Conservation (phyloP, 2,329 filamentous ascomycete species). For the Trichoderma breve region DNA sequence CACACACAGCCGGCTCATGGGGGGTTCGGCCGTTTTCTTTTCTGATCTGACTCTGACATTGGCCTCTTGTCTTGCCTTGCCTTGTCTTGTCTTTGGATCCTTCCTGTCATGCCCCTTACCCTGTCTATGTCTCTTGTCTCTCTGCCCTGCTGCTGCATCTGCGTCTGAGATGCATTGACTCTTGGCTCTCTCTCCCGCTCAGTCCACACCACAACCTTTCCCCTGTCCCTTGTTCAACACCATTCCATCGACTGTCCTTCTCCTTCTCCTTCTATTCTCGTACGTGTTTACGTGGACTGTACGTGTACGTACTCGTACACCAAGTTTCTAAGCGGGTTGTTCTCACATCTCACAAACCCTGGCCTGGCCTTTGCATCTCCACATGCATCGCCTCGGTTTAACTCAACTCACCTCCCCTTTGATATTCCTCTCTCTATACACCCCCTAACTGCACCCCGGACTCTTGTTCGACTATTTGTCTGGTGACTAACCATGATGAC, state of each 20-base stretch:
- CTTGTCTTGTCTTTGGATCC: background rate
- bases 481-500: background rate
- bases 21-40: background rate
- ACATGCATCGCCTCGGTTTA: background rate
- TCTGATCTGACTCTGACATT: background rate
- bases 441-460: background rate
- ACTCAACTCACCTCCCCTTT: background rate
- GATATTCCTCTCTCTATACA: background rate
- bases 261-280: background rate
- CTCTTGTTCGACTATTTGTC: background rate
- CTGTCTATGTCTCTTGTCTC: constrained; percentile 10
- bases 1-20: background rate
- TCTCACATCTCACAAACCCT: background rate
- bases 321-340: too few species aligned
- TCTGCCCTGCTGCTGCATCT: background rate
- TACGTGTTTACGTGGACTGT: background rate
- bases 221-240: background rate
- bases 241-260: background rate
- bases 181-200: background rate
- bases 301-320: background rate
- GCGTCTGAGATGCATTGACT: background rate
- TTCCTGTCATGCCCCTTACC: background rate
- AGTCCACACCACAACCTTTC: background rate
- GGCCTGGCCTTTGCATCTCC: background rate
- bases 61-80: background rate